Evolutionary conservation across 1,284 basidiomycete species (phyloP).

Genomic region (Apiotrichum brassicae): DNA sequence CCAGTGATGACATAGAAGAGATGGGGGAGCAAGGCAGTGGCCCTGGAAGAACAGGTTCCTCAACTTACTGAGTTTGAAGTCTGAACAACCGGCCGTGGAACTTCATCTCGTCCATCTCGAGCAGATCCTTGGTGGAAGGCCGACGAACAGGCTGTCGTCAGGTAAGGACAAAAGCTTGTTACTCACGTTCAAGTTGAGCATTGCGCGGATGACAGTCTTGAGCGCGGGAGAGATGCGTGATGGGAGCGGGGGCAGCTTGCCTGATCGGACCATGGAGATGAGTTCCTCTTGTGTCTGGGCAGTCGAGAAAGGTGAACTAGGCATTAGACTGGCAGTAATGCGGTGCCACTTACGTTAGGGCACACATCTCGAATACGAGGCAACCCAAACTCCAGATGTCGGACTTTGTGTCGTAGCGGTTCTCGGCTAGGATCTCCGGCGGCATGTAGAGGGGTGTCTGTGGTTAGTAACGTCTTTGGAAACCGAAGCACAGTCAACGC

Average conservation of each 20-base stretch:
- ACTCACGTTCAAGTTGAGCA: conserved; percentile 44
- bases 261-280: conserved; percentile 42
- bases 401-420: conserved; percentile 91
- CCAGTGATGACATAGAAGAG: no score
- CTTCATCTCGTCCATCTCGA: conserved; percentile 46
- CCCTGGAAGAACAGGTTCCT: no score
- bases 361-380: conserved; percentile 90
- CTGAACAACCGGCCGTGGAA: conserved; percentile 42
- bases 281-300: conserved; percentile 45
- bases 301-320: conserved; percentile 42
- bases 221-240: conserved; percentile 34
- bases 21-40: no score
- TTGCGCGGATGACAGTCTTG: conserved; percentile 35
- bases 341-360: conserved; percentile 56
- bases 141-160: conserved; percentile 34
- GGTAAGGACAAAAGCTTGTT: background rate
- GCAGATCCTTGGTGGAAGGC: conserved; percentile 42
- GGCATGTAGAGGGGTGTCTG: conserved; percentile 99
- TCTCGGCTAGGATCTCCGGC: conserved; percentile 92
- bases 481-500: no score
- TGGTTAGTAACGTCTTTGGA: background rate
- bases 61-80: conserved; percentile 46
- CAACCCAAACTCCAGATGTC: conserved; percentile 98
- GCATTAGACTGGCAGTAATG: background rate
- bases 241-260: conserved; percentile 40